These are phyloP conservation scores for Immersiella caudata DNA, from an alignment of 495 filamentous ascomycete genomes.

Conservation along the genomic window DNA sequence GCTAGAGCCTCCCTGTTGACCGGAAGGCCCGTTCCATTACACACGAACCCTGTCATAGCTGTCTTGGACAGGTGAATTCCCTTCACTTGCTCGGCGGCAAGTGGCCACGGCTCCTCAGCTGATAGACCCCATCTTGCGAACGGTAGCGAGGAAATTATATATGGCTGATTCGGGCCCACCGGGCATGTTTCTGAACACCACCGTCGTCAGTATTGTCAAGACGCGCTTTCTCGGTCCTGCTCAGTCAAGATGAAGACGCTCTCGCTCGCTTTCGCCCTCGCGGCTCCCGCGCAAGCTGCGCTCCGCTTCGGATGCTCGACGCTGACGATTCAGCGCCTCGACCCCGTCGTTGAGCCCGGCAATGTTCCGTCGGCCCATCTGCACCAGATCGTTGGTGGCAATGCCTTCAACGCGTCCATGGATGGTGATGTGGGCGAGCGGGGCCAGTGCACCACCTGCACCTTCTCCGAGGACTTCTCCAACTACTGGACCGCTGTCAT, in stretches of 20 bases:
- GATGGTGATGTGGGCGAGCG: conserved; percentile 47
- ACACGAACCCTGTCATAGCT: too few relatives aligned
- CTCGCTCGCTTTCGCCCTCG: conserved; percentile 41
- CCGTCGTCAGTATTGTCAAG: neutral
- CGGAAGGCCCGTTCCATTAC: neutral
- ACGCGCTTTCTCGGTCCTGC: neutral
- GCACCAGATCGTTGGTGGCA: conserved; percentile 54
- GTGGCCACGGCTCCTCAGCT: neutral
- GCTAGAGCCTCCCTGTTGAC: neutral
- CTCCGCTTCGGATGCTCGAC: conserved; percentile 53
- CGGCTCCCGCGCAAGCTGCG: conserved; percentile 44
- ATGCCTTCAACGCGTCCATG: conserved; percentile 54
- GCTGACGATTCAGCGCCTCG: conserved; percentile 49
- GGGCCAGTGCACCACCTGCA: conserved; percentile 50
- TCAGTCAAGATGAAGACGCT: conserved; percentile 48
- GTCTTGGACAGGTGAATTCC: neutral
- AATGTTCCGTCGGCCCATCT: conserved; percentile 47
- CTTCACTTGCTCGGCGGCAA: neutral
- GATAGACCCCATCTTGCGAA: too few relatives aligned
- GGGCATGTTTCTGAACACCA: neutral
- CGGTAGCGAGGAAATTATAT: neutral
- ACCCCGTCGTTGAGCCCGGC: conserved; percentile 49
- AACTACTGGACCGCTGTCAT: conserved; percentile 55
- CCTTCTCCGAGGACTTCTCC: conserved; percentile 50
- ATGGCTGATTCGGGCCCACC: neutral